Conservation (phyloP, 2,329 filamentous ascomycete species). For the Xylaria sp. region DNA sequence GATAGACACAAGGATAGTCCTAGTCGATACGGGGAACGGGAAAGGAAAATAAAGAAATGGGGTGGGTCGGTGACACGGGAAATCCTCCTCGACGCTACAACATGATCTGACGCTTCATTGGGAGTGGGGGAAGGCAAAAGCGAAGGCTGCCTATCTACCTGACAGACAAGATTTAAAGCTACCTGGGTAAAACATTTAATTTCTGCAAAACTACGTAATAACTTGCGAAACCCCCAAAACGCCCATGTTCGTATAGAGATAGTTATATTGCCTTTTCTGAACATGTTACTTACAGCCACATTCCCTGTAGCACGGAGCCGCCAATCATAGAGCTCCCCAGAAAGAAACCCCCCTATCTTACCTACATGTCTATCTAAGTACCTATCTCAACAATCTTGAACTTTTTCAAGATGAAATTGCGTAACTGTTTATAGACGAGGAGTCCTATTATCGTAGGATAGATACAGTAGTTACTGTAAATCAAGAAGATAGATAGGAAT, state of each 20-base stretch:
- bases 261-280: too few species aligned
- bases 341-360: background rate
- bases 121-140: background rate
- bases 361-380: background rate
- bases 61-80: constrained; percentile 17
- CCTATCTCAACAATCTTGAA: constrained; percentile 1
- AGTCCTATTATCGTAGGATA: constrained; percentile 10
- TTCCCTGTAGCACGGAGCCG: background rate
- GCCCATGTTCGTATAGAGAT: too few species aligned
- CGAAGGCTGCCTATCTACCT: background rate
- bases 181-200: background rate
- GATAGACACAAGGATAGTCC: background rate
- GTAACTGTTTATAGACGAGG: constrained; percentile 5
- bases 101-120: constrained; percentile 27
- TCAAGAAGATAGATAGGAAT: constrained; percentile 22
- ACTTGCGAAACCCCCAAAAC: too few species aligned
- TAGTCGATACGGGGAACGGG: background rate
- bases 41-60: constrained; percentile 4
- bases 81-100: constrained; percentile 21
- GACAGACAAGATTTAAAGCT: background rate
- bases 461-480: background rate
- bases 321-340: background rate
- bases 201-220: too few species aligned
- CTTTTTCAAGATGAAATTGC: constrained; percentile 4
- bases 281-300: background rate